Evolutionary conservation across 2,329 filamentous ascomycete species (phyloP).

Genomic region (Pseudocercospora crystallina): DNA sequence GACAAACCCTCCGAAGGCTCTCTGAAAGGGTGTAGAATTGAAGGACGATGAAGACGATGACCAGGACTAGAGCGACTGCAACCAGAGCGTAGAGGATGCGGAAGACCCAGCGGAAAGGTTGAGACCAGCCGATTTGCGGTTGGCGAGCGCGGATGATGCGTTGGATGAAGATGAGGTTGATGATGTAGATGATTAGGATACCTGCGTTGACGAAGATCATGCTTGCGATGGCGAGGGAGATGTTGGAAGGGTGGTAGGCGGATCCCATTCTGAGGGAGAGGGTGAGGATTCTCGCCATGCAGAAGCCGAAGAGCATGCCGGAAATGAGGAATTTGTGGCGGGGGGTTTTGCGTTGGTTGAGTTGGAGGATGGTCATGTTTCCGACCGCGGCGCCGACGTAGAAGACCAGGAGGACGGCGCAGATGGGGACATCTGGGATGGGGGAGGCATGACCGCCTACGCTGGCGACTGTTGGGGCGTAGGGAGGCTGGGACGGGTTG

Average conservation of each 20-base stretch:
- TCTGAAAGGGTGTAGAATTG: constrained; percentile 30
- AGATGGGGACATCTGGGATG: constrained; percentile 42
- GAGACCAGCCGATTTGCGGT: constrained; percentile 32
- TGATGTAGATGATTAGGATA: constrained; percentile 33
- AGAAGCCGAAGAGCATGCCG: constrained; percentile 44
- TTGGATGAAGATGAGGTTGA: constrained; percentile 32
- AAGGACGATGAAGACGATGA: constrained; percentile 32
- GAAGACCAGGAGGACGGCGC: constrained; percentile 43
- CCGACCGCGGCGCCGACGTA: constrained; percentile 40
- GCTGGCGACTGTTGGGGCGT: constrained; percentile 27
- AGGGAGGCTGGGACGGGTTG: constrained; percentile 27
- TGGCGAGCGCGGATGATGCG: constrained; percentile 31
- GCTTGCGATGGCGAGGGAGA: constrained; percentile 32
- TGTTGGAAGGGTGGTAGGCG: constrained; percentile 30
- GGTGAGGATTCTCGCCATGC: constrained; percentile 44
- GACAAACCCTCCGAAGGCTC: constrained; percentile 14
- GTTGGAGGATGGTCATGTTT: constrained; percentile 45
- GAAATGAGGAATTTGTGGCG: constrained; percentile 46
- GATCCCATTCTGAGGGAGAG: constrained; percentile 38
- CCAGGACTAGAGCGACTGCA: constrained; percentile 22
- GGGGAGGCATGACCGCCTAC: constrained; percentile 41
- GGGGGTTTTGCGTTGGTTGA: constrained; percentile 33
- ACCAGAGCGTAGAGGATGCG: constrained; percentile 14
- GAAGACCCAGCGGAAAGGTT: constrained; percentile 13
- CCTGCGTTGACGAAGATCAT: constrained; percentile 34